phyloP scores from a whole-genome alignment of 1,139 yeast species.

The Torulaspora pretoriensis region DNA sequence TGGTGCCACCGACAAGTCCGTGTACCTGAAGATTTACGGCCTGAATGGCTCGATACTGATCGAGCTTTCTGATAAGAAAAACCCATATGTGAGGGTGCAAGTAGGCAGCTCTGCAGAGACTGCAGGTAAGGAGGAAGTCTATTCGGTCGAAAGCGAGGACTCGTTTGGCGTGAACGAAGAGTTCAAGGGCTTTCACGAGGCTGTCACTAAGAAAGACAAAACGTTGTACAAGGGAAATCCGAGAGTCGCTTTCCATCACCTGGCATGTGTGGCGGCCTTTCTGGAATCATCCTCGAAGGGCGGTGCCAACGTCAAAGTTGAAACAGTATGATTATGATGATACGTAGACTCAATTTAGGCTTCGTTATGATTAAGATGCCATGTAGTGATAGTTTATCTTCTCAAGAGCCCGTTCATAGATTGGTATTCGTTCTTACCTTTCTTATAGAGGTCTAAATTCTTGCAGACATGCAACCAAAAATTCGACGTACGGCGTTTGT shows the following conservation, averaged over 20 bases:
- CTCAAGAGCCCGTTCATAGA: no score
- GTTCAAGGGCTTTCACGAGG: slow-evolving; percentile 68
- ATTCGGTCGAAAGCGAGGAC: slow-evolving; percentile 47
- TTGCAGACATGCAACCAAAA: no score
- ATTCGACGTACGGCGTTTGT: no score
- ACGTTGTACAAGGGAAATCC: slow-evolving; percentile 56
- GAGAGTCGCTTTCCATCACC: slow-evolving; percentile 79
- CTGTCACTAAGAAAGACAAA: slow-evolving; percentile 63
- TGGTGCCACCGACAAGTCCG: slow-evolving; percentile 72
- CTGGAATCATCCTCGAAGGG: slow-evolving; percentile 59
- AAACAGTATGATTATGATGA: slow-evolving; percentile 11
- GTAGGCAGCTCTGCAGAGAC: slow-evolving; percentile 46
- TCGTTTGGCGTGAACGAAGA: slow-evolving; percentile 63
- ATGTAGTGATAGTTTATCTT: no score
- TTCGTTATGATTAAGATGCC: no score
- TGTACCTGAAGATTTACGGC: slow-evolving; percentile 68
- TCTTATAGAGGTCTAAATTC: no score
- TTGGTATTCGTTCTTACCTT: no score
- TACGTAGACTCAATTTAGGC: not conserved
- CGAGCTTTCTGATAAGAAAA: slow-evolving; percentile 53
- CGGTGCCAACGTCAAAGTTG: slow-evolving; percentile 58
- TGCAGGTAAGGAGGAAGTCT: slow-evolving; percentile 43
- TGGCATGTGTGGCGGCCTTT: slow-evolving; percentile 83
- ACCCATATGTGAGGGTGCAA: slow-evolving; percentile 44
- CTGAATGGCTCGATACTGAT: slow-evolving; percentile 66